Conservation (phyloP, 78 protist genomes). For the Speleostelium caveatum region DNA sequence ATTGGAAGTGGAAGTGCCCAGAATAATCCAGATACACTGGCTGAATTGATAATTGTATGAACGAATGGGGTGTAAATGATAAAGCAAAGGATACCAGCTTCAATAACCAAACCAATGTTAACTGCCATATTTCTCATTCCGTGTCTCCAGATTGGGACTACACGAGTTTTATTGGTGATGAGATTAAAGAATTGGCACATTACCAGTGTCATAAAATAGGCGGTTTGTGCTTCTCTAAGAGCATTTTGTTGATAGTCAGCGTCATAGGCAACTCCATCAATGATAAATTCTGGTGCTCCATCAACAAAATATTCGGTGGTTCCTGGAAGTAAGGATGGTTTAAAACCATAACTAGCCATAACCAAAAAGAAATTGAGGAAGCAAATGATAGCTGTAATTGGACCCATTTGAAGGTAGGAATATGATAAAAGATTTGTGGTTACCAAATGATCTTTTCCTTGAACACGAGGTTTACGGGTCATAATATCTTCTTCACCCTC, state of each 20-base stretch:
- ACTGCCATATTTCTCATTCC: constrained; percentile 84
- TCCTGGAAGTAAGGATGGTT: constrained; percentile 20
- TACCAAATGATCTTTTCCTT: constrained; percentile 88
- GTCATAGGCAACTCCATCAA: not conserved
- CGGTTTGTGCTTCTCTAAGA: constrained; percentile 82
- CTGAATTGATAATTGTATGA: constrained; percentile 26
- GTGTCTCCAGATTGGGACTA: constrained; percentile 87
- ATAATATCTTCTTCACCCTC: constrained; percentile 93
- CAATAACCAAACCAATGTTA: constrained; percentile 85
- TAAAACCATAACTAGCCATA: constrained; percentile 76
- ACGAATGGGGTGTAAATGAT: constrained; percentile 78
- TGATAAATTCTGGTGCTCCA: not conserved
- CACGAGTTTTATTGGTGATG: constrained; percentile 91
- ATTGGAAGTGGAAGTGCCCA: constrained; percentile 71
- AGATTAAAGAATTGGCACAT: constrained; percentile 93
- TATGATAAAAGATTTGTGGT: constrained; percentile 81
- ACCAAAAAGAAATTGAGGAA: constrained; percentile 84
- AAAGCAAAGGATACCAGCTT: constrained; percentile 80
- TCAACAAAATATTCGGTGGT: constrained; percentile 22
- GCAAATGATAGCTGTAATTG: constrained; percentile 88
- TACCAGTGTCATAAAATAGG: constrained; percentile 90
- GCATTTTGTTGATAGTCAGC: constrained; percentile 13
- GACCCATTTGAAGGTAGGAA: constrained; percentile 88
- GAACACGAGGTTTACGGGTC: constrained; percentile 91
- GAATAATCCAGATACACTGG: constrained; percentile 11